A percentile compares a stretch with the other conserved stretches of the same genome.
These are phyloP conservation scores for Malassezia slooffiae DNA, from an alignment of 1,284 basidiomycete species.

Conservation along the genomic window DNA sequence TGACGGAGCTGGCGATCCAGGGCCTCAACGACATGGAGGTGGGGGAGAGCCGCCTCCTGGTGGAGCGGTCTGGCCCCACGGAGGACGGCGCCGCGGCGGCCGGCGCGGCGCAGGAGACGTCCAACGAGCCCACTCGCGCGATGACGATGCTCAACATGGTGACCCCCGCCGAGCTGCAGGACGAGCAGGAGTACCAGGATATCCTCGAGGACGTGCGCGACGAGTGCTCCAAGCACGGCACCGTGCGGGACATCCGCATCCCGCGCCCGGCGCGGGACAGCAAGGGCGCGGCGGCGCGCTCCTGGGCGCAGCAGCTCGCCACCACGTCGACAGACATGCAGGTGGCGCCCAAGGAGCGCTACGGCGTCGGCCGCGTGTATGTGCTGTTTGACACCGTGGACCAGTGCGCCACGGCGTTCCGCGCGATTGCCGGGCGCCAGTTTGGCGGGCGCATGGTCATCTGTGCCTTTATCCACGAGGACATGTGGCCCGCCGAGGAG, in stretches of 20 bases:
- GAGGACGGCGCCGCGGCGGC: slow-evolving; percentile 31
- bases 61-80: slow-evolving; percentile 65
- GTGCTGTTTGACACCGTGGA: slow-evolving; percentile 63
- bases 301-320: slow-evolving; percentile 51
- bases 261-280: slow-evolving; percentile 32
- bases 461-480: slow-evolving; percentile 47
- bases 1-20: slow-evolving; percentile 91
- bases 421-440: slow-evolving; percentile 73
- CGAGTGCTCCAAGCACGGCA: slow-evolving; percentile 52
- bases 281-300: slow-evolving; percentile 34
- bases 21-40: slow-evolving; percentile 95
- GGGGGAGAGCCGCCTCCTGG: slow-evolving; percentile 88
- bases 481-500: slow-evolving; percentile 28
- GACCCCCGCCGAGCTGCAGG: slow-evolving; percentile 75
- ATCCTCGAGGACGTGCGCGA: slow-evolving; percentile 89
- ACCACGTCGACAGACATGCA: slow-evolving; percentile 49
- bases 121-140: slow-evolving; percentile 56
- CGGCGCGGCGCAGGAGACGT: slow-evolving; percentile 15
- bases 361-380: slow-evolving; percentile 85
- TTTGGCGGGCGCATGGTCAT: slow-evolving; percentile 80
- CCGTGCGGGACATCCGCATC: slow-evolving; percentile 36
- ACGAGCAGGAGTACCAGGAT: slow-evolving; percentile 86
- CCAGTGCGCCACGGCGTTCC: slow-evolving; percentile 61
- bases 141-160: slow-evolving; percentile 99
- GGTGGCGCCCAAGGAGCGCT: slow-evolving; percentile 56